Conservation (phyloP, 768 basidiomycete genomes). For the Calocera cornea region DNA sequence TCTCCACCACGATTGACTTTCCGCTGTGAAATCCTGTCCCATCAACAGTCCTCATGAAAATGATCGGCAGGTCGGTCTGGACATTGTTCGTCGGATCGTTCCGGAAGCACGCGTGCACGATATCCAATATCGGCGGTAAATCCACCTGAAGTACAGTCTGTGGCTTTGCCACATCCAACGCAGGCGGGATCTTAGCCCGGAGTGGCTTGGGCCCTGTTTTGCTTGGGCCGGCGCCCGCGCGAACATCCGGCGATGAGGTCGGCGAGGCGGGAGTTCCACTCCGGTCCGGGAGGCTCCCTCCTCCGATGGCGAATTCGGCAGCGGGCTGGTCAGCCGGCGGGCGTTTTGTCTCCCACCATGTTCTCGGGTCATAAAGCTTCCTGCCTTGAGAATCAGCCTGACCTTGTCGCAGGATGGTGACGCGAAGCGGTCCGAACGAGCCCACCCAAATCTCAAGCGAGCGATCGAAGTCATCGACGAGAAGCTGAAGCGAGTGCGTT, state of each 20-base stretch:
- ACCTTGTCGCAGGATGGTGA: conserved; percentile 15
- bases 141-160: background rate
- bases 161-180: background rate
- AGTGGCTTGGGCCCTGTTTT: background rate
- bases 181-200: background rate
- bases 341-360: background rate
- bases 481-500: conserved; percentile 65
- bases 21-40: background rate
- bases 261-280: background rate
- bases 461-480: conserved; percentile 74
- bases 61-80: background rate
- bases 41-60: background rate
- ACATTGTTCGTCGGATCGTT: background rate
- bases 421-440: conserved; percentile 70
- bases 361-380: background rate
- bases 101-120: background rate
- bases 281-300: background rate
- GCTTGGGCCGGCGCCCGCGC: background rate
- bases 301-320: background rate
- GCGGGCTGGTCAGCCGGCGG: background rate
- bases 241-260: background rate
- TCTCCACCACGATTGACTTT: background rate
- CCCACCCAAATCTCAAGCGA: conserved; percentile 83
- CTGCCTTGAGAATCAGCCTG: background rate
- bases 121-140: background rate